phyloP scores from a whole-genome alignment of 2,329 filamentous ascomycete genomes.

The Fusarium hainanense region DNA sequence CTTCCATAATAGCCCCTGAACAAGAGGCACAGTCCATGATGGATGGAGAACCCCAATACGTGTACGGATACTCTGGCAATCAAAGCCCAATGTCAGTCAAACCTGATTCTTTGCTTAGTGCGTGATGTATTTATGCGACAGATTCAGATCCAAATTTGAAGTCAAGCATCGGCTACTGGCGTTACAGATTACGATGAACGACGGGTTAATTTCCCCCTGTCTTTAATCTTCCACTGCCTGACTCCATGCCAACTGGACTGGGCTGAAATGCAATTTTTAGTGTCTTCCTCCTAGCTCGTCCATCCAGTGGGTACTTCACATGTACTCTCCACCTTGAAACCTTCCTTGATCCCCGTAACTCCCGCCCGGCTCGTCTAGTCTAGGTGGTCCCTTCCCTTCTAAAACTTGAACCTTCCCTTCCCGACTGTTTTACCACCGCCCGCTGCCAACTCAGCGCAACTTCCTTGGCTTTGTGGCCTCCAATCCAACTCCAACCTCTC shows the following conservation, averaged over 20 bases:
- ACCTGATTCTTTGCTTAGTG: not conserved
- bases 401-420: conserved; percentile 35
- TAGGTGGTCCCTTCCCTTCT: conserved; percentile 24
- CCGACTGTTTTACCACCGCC: conserved; percentile 33
- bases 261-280: conserved; percentile 26
- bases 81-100: not conserved
- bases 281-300: not conserved
- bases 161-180: not conserved
- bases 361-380: conserved; percentile 18
- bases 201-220: conserved; percentile 32
- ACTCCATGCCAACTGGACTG: conserved; percentile 8
- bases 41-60: not conserved
- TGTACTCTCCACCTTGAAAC: conserved; percentile 23
- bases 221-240: conserved; percentile 27
- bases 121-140: conserved; percentile 6
- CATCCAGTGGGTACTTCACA: conserved; percentile 24
- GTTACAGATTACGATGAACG: conserved; percentile 32
- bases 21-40: conserved; percentile 26
- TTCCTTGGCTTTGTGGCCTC: conserved; percentile 31
- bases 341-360: conserved; percentile 21
- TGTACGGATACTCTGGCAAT: not conserved
- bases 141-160: conserved; percentile 2
- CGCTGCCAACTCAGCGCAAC: conserved; percentile 28
- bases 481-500: conserved; percentile 5
- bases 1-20: conserved; percentile 26